Evolutionary conservation across 2,329 filamentous ascomycete genomes (phyloP).

Genomic region (Fusarium piperis): DNA sequence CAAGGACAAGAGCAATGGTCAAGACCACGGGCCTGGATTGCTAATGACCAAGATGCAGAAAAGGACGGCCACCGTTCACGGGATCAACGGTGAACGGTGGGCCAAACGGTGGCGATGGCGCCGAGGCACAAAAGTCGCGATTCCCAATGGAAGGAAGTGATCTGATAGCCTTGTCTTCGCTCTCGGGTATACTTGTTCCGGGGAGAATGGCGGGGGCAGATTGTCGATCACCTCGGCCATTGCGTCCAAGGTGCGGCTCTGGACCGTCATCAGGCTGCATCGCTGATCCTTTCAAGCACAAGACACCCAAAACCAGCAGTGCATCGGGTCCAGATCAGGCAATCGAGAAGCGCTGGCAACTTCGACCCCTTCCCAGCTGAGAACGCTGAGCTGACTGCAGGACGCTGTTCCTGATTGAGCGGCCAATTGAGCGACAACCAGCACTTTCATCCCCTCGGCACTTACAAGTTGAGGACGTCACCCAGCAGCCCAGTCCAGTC

Average conservation of each 20-base stretch:
- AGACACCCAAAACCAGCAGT: constrained; percentile 10
- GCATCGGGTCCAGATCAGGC: constrained; percentile 18
- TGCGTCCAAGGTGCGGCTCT: constrained; percentile 35
- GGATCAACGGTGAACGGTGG: neutral
- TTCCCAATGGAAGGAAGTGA: constrained; percentile 26
- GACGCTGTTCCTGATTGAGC: constrained; percentile 31
- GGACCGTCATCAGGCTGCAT: constrained; percentile 19
- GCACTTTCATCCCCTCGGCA: constrained; percentile 17
- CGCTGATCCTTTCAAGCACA: neutral
- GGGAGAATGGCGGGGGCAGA: constrained; percentile 39
- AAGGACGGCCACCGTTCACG: neutral
- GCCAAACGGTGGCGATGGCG: neutral
- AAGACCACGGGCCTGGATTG: neutral
- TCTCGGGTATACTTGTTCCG: constrained; percentile 34
- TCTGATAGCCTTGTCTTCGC: constrained; percentile 22
- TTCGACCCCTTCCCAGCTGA: constrained; percentile 21
- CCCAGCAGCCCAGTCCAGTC: neutral
- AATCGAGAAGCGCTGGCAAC: constrained; percentile 1
- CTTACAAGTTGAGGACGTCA: constrained; percentile 29
- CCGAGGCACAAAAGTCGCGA: constrained; percentile 4
- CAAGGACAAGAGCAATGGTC: neutral
- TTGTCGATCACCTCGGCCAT: constrained; percentile 39
- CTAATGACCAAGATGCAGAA: neutral
- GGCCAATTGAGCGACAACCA: constrained; percentile 5
- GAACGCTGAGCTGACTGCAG: constrained; percentile 16